Conservation (phyloP, 139 green algal genomes). For the Micromonas commoda region DNA sequence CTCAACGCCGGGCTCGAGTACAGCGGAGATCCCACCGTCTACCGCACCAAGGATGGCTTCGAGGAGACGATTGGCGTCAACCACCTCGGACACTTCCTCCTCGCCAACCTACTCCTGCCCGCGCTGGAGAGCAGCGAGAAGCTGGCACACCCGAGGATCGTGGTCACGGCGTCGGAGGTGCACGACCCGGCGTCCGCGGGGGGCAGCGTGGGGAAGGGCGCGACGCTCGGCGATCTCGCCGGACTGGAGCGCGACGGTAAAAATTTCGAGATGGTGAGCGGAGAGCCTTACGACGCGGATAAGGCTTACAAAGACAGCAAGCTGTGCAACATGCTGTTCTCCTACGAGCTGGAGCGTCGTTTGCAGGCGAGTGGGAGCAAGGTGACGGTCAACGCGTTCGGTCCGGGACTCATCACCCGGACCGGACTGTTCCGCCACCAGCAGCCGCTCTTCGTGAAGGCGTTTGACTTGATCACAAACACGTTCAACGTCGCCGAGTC, state of each 20-base stretch:
- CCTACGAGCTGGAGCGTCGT: constrained; percentile 31
- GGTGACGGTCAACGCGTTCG: constrained; percentile 31
- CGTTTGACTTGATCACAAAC: constrained; percentile 27
- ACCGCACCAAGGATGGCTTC: constrained; percentile 29
- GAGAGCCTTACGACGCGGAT: constrained; percentile 25
- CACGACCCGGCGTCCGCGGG: constrained; percentile 29
- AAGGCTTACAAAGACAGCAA: constrained; percentile 52
- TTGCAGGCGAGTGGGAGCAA: neutral
- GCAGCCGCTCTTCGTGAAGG: constrained; percentile 18
- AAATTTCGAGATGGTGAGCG: constrained; percentile 23
- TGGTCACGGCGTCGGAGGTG: constrained; percentile 33
- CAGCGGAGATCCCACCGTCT: neutral
- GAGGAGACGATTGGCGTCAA: constrained; percentile 50
- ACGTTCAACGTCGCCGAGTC: constrained; percentile 31
- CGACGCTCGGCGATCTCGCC: constrained; percentile 6
- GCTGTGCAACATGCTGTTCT: constrained; percentile 52
- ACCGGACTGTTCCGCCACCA: constrained; percentile 31
- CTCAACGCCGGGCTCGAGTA: constrained; percentile 25
- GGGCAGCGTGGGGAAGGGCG: constrained; percentile 26
- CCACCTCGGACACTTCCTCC: constrained; percentile 49
- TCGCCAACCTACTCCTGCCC: constrained; percentile 34
- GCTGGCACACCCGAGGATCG: constrained; percentile 17
- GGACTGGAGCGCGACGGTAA: constrained; percentile 3
- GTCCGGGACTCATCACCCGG: constrained; percentile 33
- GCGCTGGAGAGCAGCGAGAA: neutral